Conservation (phyloP, 192 early-diverging fungal genomes). For the Coemansia erecta region DNA sequence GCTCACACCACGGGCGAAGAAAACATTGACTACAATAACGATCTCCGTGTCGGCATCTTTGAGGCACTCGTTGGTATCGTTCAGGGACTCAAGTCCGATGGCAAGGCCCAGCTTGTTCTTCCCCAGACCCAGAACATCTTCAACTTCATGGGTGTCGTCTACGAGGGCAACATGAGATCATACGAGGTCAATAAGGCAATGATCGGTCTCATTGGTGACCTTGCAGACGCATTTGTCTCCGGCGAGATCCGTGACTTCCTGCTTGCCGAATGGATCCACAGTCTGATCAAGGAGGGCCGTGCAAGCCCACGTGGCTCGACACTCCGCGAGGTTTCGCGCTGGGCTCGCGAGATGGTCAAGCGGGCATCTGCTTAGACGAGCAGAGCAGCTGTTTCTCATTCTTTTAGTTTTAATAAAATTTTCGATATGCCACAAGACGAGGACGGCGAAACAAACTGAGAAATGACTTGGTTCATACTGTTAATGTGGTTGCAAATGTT, state of each 20-base stretch:
- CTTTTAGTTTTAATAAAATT: background rate
- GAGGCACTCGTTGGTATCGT: conserved; percentile 97
- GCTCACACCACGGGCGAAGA: conserved; percentile 64
- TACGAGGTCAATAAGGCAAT: conserved; percentile 70
- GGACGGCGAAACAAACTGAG: too few relatives aligned
- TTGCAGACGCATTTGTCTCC: conserved; percentile 85
- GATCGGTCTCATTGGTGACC: conserved; percentile 91
- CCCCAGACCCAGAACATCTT: conserved; percentile 72
- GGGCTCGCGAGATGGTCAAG: conserved; percentile 55
- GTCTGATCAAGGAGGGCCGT: conserved; percentile 78
- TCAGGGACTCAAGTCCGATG: conserved; percentile 82
- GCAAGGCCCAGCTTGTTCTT: conserved; percentile 62
- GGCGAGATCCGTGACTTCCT: conserved; percentile 68
- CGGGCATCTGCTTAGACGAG: conserved; percentile 27
- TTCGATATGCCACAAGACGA: too few relatives aligned
- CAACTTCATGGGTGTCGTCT: conserved; percentile 70
- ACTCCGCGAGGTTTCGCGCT: conserved; percentile 42
- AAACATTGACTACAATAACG: conserved; percentile 82
- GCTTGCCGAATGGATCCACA: conserved; percentile 70
- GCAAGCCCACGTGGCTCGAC: conserved; percentile 50
- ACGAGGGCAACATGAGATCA: conserved; percentile 59
- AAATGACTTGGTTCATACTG: too few relatives aligned
- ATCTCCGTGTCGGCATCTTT: conserved; percentile 83
- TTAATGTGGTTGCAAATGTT: too few relatives aligned
- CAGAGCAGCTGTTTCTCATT: background rate